Conservation (phyloP, 208 protist species). For the Angomonas ambiguus region DNA sequence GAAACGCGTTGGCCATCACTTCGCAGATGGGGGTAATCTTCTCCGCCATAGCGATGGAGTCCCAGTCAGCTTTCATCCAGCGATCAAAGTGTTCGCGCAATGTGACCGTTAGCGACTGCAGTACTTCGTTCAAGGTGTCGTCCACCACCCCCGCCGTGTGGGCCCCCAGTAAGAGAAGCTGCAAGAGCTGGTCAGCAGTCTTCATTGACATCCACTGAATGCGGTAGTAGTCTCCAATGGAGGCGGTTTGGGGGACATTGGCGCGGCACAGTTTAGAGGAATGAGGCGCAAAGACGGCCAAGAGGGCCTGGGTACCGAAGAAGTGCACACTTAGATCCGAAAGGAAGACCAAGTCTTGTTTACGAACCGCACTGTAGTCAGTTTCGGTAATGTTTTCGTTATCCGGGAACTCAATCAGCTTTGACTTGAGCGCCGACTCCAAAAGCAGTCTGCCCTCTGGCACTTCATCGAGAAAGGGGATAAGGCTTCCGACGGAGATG, state of each 20-base stretch:
- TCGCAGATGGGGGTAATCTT: slow-evolving; percentile 2
- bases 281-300: background rate
- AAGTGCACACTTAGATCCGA: background rate
- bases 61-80: background rate
- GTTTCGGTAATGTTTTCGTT: too few relatives aligned
- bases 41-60: background rate
- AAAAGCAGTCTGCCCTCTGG: background rate
- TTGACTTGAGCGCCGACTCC: background rate
- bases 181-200: slow-evolving; percentile 4
- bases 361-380: background rate
- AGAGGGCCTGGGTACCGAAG: background rate
- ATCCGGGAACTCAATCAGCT: background rate
- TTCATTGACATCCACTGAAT: slow-evolving; percentile 14
- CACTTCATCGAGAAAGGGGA: background rate
- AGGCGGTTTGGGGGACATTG: slow-evolving; percentile 2
- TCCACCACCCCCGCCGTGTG: background rate
- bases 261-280: background rate
- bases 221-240: slow-evolving; percentile 12
- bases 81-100: background rate
- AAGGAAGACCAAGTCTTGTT: background rate
- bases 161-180: slow-evolving; percentile 3
- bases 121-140: slow-evolving; percentile 7
- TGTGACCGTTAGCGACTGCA: background rate
- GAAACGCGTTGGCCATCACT: background rate
- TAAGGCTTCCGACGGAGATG: background rate